Base-by-base conservation (phyloP, 371 early-diverging fungal species). In the Mucor lusitanicus region DNA sequence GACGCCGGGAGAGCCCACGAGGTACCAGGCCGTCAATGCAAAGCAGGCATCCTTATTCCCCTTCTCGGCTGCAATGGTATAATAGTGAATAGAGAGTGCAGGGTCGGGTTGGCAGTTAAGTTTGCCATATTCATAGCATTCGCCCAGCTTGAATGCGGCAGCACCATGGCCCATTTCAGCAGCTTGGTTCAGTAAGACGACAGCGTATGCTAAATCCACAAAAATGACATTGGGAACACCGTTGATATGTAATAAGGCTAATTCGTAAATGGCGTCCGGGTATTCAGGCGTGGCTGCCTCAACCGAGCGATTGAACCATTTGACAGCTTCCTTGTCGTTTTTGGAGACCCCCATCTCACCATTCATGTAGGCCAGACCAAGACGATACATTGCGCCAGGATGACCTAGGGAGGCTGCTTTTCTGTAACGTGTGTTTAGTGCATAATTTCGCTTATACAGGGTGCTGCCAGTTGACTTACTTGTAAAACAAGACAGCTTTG, bases 11-110 rank as follows among this genome's bases (percentile, higher is more conserved):
- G 90, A 90, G 3, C 96, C 96, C 0, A 95, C 94, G 19, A 96
- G 72, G 71, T 95, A 96, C 95, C 95, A 96, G 40, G 94, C 94
- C 1, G 95, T 91, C 39, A 96, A 76, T 6, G 94, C 94, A 67
- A 96, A 89, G 66, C 94, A 91, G 11, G 95, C 94, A 63, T 95
- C 95, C 0, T 92, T 90, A 65, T 97, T 93, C 17, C 94, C 92
- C 68, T 94, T 90, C 65, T 94, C 90, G 11, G 97, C 95, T 0
- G 96, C 94, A 68, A 91, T 80, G 3, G 88, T 86, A 61, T 91
- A 92, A 68, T 86, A 92, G 61, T 88, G 90, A 61, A 92, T 88
- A 8, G 89, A 88, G 23, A 87, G 73, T 13, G 86, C 88, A 12
- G 91, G 85, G 57, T 92, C 91, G 65, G 87, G 88, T 28, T 70